Evolutionary conservation across 352 stramenopile genomes (phyloP).

Genomic region (Pythium aphanidermatum): DNA sequence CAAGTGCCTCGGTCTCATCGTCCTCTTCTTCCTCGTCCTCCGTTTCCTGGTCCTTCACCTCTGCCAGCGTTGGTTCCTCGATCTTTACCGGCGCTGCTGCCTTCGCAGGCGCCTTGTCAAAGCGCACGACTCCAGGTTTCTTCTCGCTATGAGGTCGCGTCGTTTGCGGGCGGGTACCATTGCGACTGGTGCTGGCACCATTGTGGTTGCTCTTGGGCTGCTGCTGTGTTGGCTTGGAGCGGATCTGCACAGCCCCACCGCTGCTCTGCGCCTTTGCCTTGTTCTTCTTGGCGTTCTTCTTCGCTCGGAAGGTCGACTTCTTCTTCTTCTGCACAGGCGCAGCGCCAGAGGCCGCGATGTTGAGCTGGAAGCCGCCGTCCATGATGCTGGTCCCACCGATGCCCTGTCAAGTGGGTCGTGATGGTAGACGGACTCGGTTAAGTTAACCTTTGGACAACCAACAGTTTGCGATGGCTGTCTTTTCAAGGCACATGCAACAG

Average conservation of each 20-base stretch:
- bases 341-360: constrained; percentile 54
- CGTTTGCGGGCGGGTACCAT: not conserved
- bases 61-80: constrained; percentile 8
- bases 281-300: constrained; percentile 62
- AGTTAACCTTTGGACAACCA: constrained; percentile 23
- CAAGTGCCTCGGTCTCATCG: constrained; percentile 6
- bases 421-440: constrained; percentile 5
- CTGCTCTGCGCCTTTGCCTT: constrained; percentile 34
- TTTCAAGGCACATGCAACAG: constrained; percentile 8
- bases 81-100: not conserved
- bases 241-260: not conserved
- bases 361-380: constrained; percentile 69
- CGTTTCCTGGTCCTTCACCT: constrained; percentile 14
- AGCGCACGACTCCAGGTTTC: constrained; percentile 10
- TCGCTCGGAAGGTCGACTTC: constrained; percentile 72
- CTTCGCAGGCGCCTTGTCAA: constrained; percentile 5
- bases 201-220: not conserved
- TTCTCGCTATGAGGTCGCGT: constrained; percentile 13
- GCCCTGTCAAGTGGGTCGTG: too few relatives aligned
- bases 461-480: constrained; percentile 11
- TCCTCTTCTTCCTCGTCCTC: constrained; percentile 11
- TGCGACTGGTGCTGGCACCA: not conserved
- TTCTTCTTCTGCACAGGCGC: constrained; percentile 41
- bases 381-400: constrained; percentile 5
- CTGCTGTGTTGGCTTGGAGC: not conserved